Evolutionary conservation across 108 stramenopile genomes (phyloP).

Genomic region (Cyclotella cryptica): DNA sequence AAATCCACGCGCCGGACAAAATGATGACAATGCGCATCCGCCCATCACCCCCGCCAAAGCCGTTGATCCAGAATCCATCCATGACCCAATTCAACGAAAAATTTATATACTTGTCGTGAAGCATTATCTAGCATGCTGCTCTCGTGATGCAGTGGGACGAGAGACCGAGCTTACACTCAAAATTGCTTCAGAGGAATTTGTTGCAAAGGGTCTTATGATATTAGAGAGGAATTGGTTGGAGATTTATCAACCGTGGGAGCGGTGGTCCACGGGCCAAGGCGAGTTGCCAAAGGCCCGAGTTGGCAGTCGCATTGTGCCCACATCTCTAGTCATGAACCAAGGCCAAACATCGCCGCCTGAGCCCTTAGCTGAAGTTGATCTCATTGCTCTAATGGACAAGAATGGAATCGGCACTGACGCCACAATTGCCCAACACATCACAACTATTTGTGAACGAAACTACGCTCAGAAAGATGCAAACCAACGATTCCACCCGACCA

Average conservation of each 20-base stretch:
- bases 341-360: conserved; percentile 78
- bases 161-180: conserved; percentile 85
- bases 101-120: conserved; percentile 93
- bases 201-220: conserved; percentile 89
- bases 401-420: conserved; percentile 91
- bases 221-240: conserved; percentile 90
- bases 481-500: conserved; percentile 84
- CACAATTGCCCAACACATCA: conserved; percentile 84
- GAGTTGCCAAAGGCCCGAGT: conserved; percentile 74
- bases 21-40: conserved; percentile 98
- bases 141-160: conserved; percentile 91
- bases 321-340: conserved; percentile 76
- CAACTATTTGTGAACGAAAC: conserved; percentile 84
- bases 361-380: conserved; percentile 79
- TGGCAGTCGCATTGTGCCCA: conserved; percentile 77
- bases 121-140: conserved; percentile 99
- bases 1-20: conserved; percentile 79
- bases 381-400: conserved; percentile 70
- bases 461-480: conserved; percentile 83
- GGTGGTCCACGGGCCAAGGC: conserved; percentile 91
- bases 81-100: conserved; percentile 69
- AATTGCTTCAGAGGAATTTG: conserved; percentile 90
- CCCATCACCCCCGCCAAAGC: conserved; percentile 98
- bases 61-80: conserved; percentile 84
- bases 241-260: conserved; percentile 90